Conservation (phyloP, 768 basidiomycete genomes). For the Agrocybe chaxingu region DNA sequence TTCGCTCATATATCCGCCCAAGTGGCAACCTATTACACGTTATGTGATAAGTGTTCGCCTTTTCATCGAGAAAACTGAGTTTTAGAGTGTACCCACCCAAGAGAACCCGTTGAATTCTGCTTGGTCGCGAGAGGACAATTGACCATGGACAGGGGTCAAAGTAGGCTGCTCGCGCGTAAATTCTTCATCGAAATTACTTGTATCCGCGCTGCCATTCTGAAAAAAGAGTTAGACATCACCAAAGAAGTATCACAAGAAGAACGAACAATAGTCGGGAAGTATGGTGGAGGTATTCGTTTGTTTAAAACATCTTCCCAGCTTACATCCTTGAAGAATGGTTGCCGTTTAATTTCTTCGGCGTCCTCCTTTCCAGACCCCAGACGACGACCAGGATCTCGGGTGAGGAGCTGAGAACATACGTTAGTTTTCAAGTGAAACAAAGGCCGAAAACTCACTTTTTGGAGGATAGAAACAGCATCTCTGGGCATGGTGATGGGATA, state of each 20-base stretch:
- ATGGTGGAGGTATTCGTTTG: slow-evolving; percentile 96
- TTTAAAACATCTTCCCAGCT: slow-evolving; percentile 96
- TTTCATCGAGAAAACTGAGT: not conserved
- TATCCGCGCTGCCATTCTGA: slow-evolving; percentile 82
- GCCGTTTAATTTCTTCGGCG: slow-evolving; percentile 95
- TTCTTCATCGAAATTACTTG: slow-evolving; percentile 94
- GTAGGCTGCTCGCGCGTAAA: slow-evolving; percentile 97
- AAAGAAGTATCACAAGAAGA: not conserved
- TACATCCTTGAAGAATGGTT: slow-evolving; percentile 98
- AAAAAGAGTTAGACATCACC: not conserved
- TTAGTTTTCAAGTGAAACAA: slow-evolving; percentile 1
- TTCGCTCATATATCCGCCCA: slow-evolving; percentile 55
- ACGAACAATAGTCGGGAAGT: slow-evolving; percentile 93
- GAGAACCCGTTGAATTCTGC: slow-evolving; percentile 97
- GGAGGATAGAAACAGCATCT: slow-evolving; percentile 92
- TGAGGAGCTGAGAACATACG: slow-evolving; percentile 62
- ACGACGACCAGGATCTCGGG: slow-evolving; percentile 86
- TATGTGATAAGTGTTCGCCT: slow-evolving; percentile 4
- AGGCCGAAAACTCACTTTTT: slow-evolving; percentile 59
- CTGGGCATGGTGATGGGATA: slow-evolving; percentile 99
- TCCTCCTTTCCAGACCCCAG: slow-evolving; percentile 90
- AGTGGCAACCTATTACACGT: slow-evolving; percentile 36
- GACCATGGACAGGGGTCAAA: slow-evolving; percentile 94
- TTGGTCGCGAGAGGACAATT: slow-evolving; percentile 86
- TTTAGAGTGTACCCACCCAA: slow-evolving; percentile 53